These are phyloP conservation scores for Durusdinium trenchii DNA, from an alignment of 73 alveolate species.

Conservation along the genomic window DNA sequence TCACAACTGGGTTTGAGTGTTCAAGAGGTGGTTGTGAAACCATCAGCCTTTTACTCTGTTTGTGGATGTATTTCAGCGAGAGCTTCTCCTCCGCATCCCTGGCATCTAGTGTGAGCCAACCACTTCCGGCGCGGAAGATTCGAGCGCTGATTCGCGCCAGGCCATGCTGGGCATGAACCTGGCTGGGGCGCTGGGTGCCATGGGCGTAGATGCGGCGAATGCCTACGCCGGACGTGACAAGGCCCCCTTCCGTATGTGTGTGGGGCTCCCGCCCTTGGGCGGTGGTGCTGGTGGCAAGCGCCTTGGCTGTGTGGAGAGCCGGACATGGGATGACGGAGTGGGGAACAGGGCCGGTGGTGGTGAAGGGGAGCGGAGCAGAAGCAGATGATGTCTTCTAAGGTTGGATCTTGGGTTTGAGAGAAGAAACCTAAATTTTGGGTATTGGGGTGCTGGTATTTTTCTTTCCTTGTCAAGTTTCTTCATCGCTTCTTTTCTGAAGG, in stretches of 20 bases:
- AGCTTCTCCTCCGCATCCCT: too few relatives aligned
- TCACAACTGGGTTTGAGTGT: too few relatives aligned
- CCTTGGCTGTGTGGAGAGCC: not conserved
- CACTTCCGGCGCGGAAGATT: too few relatives aligned
- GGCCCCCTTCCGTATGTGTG: conserved; percentile 73
- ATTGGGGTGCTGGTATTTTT: not conserved
- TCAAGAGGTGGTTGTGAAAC: too few relatives aligned
- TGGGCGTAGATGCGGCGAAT: conserved; percentile 51
- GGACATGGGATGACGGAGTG: not conserved
- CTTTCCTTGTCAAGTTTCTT: not conserved
- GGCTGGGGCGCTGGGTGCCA: conserved; percentile 62
- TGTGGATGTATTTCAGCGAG: too few relatives aligned
- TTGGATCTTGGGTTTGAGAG: not conserved
- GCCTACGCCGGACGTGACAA: conserved; percentile 66
- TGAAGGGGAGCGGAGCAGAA: not conserved
- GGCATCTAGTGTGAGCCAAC: too few relatives aligned
- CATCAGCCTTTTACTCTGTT: too few relatives aligned
- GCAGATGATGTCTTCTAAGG: not conserved
- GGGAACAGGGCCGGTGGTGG: not conserved
- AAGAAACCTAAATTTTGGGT: not conserved
- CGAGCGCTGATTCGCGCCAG: too few relatives aligned
- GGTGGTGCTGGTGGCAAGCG: not conserved
- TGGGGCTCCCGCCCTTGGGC: conserved; percentile 71
- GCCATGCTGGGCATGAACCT: conserved; percentile 83
- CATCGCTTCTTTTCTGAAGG: not conserved